Percentiles rank a stretch among this genome's conserved stretches.
Evolutionary conservation across 2,329 filamentous ascomycete genomes (phyloP).

Genomic region (Aspergillus hiratsukae): DNA sequence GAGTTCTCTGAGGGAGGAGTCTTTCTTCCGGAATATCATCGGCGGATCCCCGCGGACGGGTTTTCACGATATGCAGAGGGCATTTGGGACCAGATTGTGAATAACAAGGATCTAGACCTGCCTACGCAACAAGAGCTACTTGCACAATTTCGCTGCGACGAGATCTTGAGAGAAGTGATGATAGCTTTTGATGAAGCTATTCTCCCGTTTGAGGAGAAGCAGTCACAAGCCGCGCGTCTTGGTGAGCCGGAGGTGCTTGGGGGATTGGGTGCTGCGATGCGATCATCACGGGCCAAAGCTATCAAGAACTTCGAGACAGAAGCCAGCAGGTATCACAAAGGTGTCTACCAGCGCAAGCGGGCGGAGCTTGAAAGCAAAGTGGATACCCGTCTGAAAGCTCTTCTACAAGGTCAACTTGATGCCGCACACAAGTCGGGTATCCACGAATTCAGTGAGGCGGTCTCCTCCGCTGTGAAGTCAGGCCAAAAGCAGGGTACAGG

Average conservation of each 20-base stretch:
- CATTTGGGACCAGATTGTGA: slow-evolving; percentile 97
- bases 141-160: slow-evolving; percentile 95
- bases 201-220: slow-evolving; percentile 76
- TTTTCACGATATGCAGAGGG: slow-evolving; percentile 90
- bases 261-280: slow-evolving; percentile 70
- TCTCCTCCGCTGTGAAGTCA: slow-evolving; percentile 78
- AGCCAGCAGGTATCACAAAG: slow-evolving; percentile 94
- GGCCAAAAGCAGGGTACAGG: slow-evolving; percentile 86
- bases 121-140: slow-evolving; percentile 96
- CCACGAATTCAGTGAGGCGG: slow-evolving; percentile 76
- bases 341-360: slow-evolving; percentile 81
- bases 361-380: slow-evolving; percentile 81
- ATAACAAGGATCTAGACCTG: slow-evolving; percentile 96
- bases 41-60: slow-evolving; percentile 94
- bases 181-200: slow-evolving; percentile 79
- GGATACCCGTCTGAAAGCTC: slow-evolving; percentile 77
- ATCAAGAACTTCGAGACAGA: slow-evolving; percentile 83
- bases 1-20: slow-evolving; percentile 76
- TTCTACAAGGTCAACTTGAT: slow-evolving; percentile 83
- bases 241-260: slow-evolving; percentile 70
- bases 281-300: slow-evolving; percentile 64
- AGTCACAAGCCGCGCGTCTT: slow-evolving; percentile 67
- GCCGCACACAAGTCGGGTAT: slow-evolving; percentile 89
- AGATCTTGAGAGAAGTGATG: slow-evolving; percentile 87
- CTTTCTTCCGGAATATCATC: slow-evolving; percentile 90